Evolutionary conservation across 2,329 filamentous ascomycete genomes (phyloP), one percentile per base, ranked within the genome.

Genomic region (Thelonectria blattea): DNA sequence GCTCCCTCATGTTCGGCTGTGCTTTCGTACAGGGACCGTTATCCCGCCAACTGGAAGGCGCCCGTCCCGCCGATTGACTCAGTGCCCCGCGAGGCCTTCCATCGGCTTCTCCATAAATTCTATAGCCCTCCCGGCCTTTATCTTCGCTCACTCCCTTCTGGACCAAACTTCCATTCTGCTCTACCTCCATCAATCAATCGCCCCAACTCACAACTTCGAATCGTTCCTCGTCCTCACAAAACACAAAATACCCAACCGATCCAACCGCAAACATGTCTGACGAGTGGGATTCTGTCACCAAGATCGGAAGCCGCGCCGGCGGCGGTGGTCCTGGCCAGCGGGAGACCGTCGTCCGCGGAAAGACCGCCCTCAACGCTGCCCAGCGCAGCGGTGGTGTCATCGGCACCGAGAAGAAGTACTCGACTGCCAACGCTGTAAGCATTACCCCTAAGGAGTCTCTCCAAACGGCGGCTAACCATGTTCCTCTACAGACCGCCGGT

Each of bases 381-480:
- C 88, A 91, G 79, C 89, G 95, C 65, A 85, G 83, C 63, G 95
- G 95, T 63, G 84, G 85, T 60, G 78, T 96, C 69, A 77, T 96
- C 65, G 84, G 83, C 62, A 96, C 94, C 1, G 94, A 99, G 83
- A 99, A 99, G 91, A 99, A 99, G 78, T 88, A 75, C 74, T 81
- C 85, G 50, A 85, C 86, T 59, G 88, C 89, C 76, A 98, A 98
- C 76, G 76, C 89, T 54, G 74, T 76, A 74, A 50, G 74, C 72
- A 15, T 27, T 22, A 5, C 20, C 59, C 22, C 18, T 43, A 6
- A 30, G 5, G 5, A 30, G 27, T 30, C 27, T 7, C 5, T 30
- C 8, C 27, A 30, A n/a, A n/a, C n/a, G 22, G 3, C 22, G 18
- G 24, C 61, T 75, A 45, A 74, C 53, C 51, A 20, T 52, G n/a